Base-by-base conservation (phyloP, 352 stramenopile genomes). In the Globisporangium nodosum region DNA sequence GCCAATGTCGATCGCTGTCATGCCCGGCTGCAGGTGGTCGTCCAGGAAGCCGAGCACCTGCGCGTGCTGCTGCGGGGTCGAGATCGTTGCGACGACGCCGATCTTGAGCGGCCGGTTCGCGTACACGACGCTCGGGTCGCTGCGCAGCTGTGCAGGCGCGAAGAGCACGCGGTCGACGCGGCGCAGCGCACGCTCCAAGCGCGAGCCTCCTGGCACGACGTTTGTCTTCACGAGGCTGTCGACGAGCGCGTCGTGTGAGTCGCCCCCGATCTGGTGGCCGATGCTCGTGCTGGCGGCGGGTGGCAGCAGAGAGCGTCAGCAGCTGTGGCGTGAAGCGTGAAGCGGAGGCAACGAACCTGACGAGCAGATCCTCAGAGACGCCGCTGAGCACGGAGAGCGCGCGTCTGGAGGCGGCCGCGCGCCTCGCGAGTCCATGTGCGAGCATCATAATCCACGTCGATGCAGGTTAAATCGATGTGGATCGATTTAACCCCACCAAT, bases 41-140 rank as follows among this genome's bases (percentile, higher is more conserved):
- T 87, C 79, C 0, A 94, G 54, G n/a, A 88, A 53, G 18, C 72
- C 64, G 56, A 94, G 54, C 13, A 93, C 83, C 63, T 92, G 78
- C 31, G 85, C 85, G 49, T 94, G 85, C 52, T 93, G 85, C 65
- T 94, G 85, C 16, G 85, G 85, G 15, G 85, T 94, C 37, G 85
- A 94, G 54, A 94, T 94, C 9, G 85, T 94, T 46, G 85, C 85
- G 37, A 92, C 70, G 33, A 74, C 72, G 6, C 76, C 83, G 64
- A 94, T 92, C 56, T 87, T 87, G 30, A 94, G 65, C 15, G 85
- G 83, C 0, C 73, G 77, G 54, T 94, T 94, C 18, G 75, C 74
- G 52, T 94, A 94, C 59, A 73, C 67, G 18, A 75, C 66, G 7
- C 40, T 58, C 3, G 64, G 70, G 7, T 64, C 35, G 13, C 65